Evolutionary conservation across 1,284 basidiomycete genomes (phyloP).

Genomic region (Fomitopsis schrenkii): DNA sequence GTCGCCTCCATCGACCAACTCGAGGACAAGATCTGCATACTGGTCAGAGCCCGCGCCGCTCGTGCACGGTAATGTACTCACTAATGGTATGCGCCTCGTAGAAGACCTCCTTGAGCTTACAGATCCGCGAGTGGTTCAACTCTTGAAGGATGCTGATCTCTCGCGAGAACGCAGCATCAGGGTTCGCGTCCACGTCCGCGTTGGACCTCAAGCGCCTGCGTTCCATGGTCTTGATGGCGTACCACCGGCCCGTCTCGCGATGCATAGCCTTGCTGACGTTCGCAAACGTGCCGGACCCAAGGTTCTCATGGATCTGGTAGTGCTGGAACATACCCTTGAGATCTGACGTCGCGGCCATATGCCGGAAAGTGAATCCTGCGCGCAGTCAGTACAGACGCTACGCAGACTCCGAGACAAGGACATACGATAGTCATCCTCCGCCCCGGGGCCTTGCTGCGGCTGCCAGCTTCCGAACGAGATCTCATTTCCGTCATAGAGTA

Average conservation of each 20-base stretch:
- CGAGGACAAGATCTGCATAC: conserved; percentile 65
- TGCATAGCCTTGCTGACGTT: conserved; percentile 71
- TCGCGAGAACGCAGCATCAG: conserved; percentile 43
- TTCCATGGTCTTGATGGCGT: conserved; percentile 77
- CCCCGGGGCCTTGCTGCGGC: conserved; percentile 40
- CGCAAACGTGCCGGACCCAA: conserved; percentile 81
- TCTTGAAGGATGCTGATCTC: conserved; percentile 79
- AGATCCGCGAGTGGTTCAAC: conserved; percentile 80
- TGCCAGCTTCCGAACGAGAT: conserved; percentile 68
- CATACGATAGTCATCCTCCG: conserved; percentile 59
- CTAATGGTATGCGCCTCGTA: conserved; percentile 63
- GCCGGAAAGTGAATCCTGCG: conserved; percentile 48
- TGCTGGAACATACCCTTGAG: conserved; percentile 50
- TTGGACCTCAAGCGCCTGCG: conserved; percentile 32
- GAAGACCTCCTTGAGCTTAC: conserved; percentile 77
- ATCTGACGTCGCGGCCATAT: conserved; percentile 45
- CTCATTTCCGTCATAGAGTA: conserved; percentile 79
- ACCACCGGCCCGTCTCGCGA: conserved; percentile 55
- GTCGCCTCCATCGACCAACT: conserved; percentile 84
- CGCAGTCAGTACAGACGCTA: not conserved
- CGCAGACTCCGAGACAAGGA: not conserved
- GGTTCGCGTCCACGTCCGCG: conserved; percentile 2
- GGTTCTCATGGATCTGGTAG: conserved; percentile 63
- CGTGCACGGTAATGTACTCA: conserved; percentile 26
- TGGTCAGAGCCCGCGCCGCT: not conserved